Evolutionary conservation across 345 rosid genomes (phyloP).

Genomic region (Moricandia arvensis): DNA sequence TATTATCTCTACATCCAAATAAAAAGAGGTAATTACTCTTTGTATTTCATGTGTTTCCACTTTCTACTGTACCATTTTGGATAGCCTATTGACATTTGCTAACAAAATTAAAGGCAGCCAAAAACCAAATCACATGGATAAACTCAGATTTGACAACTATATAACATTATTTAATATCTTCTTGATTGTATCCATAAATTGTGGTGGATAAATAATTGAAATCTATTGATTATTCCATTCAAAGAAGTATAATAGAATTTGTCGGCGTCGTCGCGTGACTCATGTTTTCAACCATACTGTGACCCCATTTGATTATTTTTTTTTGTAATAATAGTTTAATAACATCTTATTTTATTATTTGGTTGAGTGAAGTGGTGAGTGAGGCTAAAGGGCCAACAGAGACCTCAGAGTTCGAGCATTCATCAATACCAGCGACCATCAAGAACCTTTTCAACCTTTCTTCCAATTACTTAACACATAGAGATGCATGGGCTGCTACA

Average conservation of each 20-base stretch:
- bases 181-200: constrained; percentile 19
- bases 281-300: constrained; percentile 17
- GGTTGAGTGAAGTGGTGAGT: constrained; percentile 53
- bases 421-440: constrained; percentile 91
- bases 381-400: constrained; percentile 67
- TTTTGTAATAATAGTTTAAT: not conserved
- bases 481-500: constrained; percentile 99
- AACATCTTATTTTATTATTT: constrained; percentile 7
- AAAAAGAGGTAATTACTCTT: constrained; percentile 9
- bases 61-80: not conserved
- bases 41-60: constrained; percentile 18
- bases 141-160: constrained; percentile 20
- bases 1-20: not conserved
- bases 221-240: constrained; percentile 15
- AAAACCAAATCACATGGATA: constrained; percentile 24
- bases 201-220: constrained; percentile 13
- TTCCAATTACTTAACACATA: constrained; percentile 84
- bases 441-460: constrained; percentile 86
- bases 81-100: constrained; percentile 10
- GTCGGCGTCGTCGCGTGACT: constrained; percentile 29
- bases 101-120: constrained; percentile 13
- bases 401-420: constrained; percentile 84
- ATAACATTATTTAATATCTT: constrained; percentile 2
- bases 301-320: constrained; percentile 9
- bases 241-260: constrained; percentile 1